Percentiles rank a stretch among this genome's conserved stretches.
Conservation (phyloP, 2,329 filamentous ascomycete species). For the Xylariaceae sp. region DNA sequence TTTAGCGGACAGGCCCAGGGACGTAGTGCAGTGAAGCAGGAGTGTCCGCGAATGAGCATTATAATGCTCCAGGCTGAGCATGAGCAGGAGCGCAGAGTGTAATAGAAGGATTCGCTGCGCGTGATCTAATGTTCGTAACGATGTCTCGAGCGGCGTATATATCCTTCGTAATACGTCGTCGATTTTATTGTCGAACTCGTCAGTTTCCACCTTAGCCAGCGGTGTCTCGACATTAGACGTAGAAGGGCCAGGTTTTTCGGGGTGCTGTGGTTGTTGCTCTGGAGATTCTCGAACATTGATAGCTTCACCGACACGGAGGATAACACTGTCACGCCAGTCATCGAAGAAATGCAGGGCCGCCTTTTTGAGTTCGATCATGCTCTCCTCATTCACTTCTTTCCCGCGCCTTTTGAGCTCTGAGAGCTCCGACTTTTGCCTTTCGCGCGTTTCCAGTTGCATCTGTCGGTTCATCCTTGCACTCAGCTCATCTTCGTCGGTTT, state of each 20-base stretch:
- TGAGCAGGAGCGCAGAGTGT: conserved; percentile 64
- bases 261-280: conserved; percentile 19
- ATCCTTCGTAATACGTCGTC: conserved; percentile 45
- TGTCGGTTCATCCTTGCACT: conserved; percentile 6
- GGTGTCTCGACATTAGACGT: background rate
- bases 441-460: conserved; percentile 9
- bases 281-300: conserved; percentile 25
- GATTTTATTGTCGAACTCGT: conserved; percentile 37
- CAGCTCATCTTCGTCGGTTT: conserved; percentile 1
- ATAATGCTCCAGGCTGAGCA: conserved; percentile 74
- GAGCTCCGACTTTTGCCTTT: conserved; percentile 21
- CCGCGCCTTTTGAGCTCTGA: conserved; percentile 24
- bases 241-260: conserved; percentile 15
- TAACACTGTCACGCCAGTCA: conserved; percentile 28
- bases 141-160: conserved; percentile 58
- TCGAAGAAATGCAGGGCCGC: conserved; percentile 28
- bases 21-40: conserved; percentile 63
- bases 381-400: conserved; percentile 25
- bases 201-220: conserved; percentile 12
- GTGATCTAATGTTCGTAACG: conserved; percentile 53
- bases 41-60: conserved; percentile 67
- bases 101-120: conserved; percentile 61
- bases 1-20: conserved; percentile 60
- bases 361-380: conserved; percentile 25
- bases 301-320: conserved; percentile 28